A percentile compares a stretch with the other conserved stretches of the same genome.
phyloP scores from a whole-genome alignment of 306 rosid species.

The Pueraria montana region DNA sequence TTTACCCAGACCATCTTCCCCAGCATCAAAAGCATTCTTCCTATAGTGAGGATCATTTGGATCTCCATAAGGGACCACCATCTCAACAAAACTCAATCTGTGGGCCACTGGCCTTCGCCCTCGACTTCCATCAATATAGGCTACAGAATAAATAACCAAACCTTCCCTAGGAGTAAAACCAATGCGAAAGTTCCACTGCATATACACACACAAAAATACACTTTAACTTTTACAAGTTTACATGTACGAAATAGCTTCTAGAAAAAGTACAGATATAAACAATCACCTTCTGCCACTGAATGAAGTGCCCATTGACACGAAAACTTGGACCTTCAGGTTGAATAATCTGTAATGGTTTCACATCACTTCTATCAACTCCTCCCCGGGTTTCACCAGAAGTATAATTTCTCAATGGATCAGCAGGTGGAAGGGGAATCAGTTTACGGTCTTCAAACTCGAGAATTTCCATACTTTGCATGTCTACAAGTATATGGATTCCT shows the following conservation, averaged over 20 bases:
- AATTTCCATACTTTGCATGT: conserved; percentile 77
- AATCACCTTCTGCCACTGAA: conserved; percentile 78
- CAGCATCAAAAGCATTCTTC: conserved; percentile 86
- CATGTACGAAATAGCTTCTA: conserved; percentile 24
- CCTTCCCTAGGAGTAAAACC: conserved; percentile 80
- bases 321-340: conserved; percentile 86
- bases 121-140: conserved; percentile 76
- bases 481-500: conserved; percentile 77
- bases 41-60: conserved; percentile 85
- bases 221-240: not conserved
- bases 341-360: conserved; percentile 71
- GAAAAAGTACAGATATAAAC: conserved; percentile 32
- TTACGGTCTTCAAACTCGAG: conserved; percentile 78
- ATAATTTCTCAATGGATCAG: conserved; percentile 77
- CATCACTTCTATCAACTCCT: conserved; percentile 85
- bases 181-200: conserved; percentile 79
- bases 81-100: conserved; percentile 77
- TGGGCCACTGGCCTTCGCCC: conserved; percentile 82
- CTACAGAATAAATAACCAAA: conserved; percentile 70
- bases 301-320: conserved; percentile 74
- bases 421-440: conserved; percentile 76
- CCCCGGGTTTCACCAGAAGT: conserved; percentile 79
- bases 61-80: conserved; percentile 88
- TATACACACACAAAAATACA: conserved; percentile 43
- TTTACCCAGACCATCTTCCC: conserved; percentile 83